Evolutionary conservation across 345 rosid species (phyloP).

Genomic region (Pugionium cornutum): DNA sequence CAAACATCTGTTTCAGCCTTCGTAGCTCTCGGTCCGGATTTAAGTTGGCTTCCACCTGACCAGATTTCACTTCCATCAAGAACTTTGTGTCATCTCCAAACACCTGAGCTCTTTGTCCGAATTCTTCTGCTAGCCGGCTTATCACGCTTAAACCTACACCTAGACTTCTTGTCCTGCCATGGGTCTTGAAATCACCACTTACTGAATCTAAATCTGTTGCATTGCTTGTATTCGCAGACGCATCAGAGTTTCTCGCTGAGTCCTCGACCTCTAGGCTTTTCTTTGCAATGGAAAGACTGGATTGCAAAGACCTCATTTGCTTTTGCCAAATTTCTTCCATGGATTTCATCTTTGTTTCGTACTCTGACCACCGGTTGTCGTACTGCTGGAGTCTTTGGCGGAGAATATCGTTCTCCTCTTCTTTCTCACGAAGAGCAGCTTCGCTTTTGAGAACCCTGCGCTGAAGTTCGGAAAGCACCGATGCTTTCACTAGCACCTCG

Average conservation of each 20-base stretch:
- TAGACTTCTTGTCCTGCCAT: conserved; percentile 56
- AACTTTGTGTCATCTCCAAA: conserved; percentile 96
- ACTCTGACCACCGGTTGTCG: conserved; percentile 95
- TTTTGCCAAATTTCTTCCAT: conserved; percentile 99
- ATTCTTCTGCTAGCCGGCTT: conserved; percentile 86
- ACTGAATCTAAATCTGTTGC: conserved; percentile 79
- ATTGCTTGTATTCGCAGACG: conserved; percentile 79
- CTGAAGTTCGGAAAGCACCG: conserved; percentile 86
- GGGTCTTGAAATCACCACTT: conserved; percentile 53
- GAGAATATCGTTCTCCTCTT: conserved; percentile 94
- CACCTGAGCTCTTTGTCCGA: conserved; percentile 93
- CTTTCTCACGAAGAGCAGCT: conserved; percentile 83
- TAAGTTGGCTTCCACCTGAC: conserved; percentile 92
- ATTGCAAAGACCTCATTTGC: conserved; percentile 95
- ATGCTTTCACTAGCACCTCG: conserved; percentile 84
- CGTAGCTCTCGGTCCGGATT: conserved; percentile 85
- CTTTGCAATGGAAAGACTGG: conserved; percentile 96
- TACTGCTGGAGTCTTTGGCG: conserved; percentile 93
- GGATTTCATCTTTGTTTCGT: conserved; percentile 94
- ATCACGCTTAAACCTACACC: conserved; percentile 83
- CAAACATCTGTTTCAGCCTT: conserved; percentile 93
- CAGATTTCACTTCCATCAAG: conserved; percentile 94
- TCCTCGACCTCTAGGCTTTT: conserved; percentile 87
- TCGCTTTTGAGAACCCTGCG: conserved; percentile 90
- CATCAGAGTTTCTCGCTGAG: conserved; percentile 86